phyloP scores from a whole-genome alignment of 495 filamentous ascomycete genomes.

The Emericellopsis terricola region DNA sequence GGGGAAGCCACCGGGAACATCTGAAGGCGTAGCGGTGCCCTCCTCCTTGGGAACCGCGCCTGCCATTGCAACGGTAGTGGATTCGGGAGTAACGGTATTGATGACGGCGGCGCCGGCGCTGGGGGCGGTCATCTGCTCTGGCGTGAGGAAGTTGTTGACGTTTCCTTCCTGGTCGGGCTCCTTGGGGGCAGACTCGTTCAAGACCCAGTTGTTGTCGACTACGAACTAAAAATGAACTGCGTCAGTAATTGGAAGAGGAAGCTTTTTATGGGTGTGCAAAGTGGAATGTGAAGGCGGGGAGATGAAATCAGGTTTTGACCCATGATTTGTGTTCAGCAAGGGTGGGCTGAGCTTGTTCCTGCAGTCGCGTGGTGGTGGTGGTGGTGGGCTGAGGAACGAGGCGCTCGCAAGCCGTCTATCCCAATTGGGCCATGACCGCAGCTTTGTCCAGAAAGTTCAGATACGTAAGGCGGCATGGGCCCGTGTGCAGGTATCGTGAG shows the following conservation, averaged over 20 bases:
- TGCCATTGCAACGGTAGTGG: constrained; percentile 59
- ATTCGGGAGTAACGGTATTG: constrained; percentile 49
- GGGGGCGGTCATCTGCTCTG: constrained; percentile 42
- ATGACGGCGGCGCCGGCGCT: constrained; percentile 35
- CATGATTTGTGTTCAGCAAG: too few relatives aligned
- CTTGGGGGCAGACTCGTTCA: constrained; percentile 56
- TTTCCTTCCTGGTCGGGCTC: constrained; percentile 63
- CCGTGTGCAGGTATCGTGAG: too few relatives aligned
- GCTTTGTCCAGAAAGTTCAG: too few relatives aligned
- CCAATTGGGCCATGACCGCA: too few relatives aligned
- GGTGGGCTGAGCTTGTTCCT: too few relatives aligned
- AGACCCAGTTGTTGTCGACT: constrained; percentile 75
- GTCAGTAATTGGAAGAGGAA: too few relatives aligned
- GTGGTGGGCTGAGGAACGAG: too few relatives aligned
- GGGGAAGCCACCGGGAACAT: constrained; percentile 62
- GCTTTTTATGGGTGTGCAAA: not conserved
- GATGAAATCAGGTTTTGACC: too few relatives aligned
- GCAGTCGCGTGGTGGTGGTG: too few relatives aligned
- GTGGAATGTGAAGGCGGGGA: not conserved
- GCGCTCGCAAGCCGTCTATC: too few relatives aligned
- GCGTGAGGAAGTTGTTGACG: constrained; percentile 75
- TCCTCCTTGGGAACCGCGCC: constrained; percentile 44
- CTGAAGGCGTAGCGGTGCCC: constrained; percentile 6
- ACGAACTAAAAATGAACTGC: constrained; percentile 59
- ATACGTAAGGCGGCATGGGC: too few relatives aligned